phyloP scores from a whole-genome alignment of 2,329 filamentous ascomycete genomes.

The Xylaria sp. region DNA sequence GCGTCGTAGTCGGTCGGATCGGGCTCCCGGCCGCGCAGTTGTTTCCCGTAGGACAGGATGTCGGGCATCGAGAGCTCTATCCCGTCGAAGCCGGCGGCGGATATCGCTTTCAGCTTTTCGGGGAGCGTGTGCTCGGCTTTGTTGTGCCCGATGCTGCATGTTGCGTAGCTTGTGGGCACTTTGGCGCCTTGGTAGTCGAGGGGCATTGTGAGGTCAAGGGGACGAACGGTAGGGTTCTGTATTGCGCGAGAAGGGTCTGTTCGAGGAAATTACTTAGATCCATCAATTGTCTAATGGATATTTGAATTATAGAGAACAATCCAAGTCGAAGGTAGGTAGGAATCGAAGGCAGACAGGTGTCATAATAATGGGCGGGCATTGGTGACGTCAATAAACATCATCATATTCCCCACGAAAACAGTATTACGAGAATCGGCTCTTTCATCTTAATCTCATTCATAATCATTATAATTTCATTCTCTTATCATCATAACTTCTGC shows the following conservation, averaged over 20 bases:
- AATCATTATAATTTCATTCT: not conserved
- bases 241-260: not conserved
- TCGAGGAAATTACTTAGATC: not conserved
- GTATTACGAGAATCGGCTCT: not conserved
- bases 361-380: not conserved
- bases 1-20: slow-evolving; percentile 68
- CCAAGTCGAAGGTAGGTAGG: not conserved
- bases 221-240: not conserved
- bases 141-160: slow-evolving; percentile 50
- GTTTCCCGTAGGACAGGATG: slow-evolving; percentile 70
- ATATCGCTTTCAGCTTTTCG: slow-evolving; percentile 70
- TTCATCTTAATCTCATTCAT: slow-evolving; percentile 15
- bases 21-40: slow-evolving; percentile 61
- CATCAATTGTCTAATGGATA: not conserved
- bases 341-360: not conserved
- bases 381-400: slow-evolving; percentile 33
- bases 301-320: not conserved
- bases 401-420: slow-evolving; percentile 4
- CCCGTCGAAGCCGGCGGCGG: slow-evolving; percentile 68
- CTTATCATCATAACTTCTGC: not conserved
- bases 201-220: slow-evolving; percentile 41
- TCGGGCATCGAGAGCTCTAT: slow-evolving; percentile 83
- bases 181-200: slow-evolving; percentile 40
- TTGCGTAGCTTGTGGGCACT: slow-evolving; percentile 49
- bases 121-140: slow-evolving; percentile 61